Base-by-base conservation (phyloP, 495 filamentous ascomycete genomes). In the Terfezia claveryi region DNA sequence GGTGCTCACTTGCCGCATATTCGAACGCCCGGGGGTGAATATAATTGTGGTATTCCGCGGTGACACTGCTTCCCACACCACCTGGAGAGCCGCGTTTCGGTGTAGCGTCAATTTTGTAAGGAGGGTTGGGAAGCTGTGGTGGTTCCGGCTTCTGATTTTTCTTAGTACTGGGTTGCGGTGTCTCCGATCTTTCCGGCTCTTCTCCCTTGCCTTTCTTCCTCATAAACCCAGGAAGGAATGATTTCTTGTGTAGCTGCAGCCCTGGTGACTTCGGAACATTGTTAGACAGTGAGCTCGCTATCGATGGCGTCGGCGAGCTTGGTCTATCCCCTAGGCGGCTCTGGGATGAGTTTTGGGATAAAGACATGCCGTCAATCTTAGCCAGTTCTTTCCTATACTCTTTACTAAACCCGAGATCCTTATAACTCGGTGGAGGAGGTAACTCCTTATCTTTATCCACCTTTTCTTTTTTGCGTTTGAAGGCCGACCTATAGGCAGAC, bases 391-490 rank as follows among this genome's bases (percentile, higher is more conserved):
- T 63, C 27, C 60, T 55, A 37, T 65, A 52, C 27, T 62, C 60
- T 7, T 36, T 63, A 60, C 44, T 64, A 57, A 17, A 56, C 49
- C n/a, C 58, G 54, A 54, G 54, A 60, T 52, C 56, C 41, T 46
- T 46, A 46, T 14, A 14, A 46, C 14, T 58, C 37, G 63, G 63
- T 32, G 55, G 50, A 57, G 58, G 61, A 50, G 64, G 64, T n/a
- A 66, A 41, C 36, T 65, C 62, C 37, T 63, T 61, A 41, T 68
- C 67, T 37, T 64, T 58, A 20, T 62, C 55, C 52, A 74, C 14
- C 72, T 73, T 57, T 75, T 75, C 0, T 23, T 51, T 51, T 12
- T 27, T 20, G 1, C 23, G 50, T 17, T 23, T 27, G 27, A 20
- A 32, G 27, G 23, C 27, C 50, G 50, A 27, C 6, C 11, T 51